Percentiles rank a stretch among this genome's conserved stretches.
Evolutionary conservation across 2,329 filamentous ascomycete genomes (phyloP).

Genomic region (Nemania diffusa): DNA sequence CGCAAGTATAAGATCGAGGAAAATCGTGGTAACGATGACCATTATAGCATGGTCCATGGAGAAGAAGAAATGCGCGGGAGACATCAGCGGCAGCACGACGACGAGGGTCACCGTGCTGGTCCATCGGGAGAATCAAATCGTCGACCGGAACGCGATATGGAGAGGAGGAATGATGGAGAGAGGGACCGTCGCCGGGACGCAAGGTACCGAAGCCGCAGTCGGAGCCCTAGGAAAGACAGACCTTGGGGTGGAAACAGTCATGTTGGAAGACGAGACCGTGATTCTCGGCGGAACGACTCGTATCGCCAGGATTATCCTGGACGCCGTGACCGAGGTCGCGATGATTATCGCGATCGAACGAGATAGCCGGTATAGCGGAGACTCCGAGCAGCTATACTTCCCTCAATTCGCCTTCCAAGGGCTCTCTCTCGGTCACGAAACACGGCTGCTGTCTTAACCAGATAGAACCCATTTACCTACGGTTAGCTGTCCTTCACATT

Average conservation of each 20-base stretch:
- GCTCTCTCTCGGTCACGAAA: not conserved
- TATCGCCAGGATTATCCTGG: slow-evolving; percentile 39
- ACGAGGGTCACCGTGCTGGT: slow-evolving; percentile 47
- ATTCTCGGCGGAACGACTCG: slow-evolving; percentile 40
- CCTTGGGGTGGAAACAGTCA: slow-evolving; percentile 36
- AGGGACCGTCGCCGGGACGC: slow-evolving; percentile 35
- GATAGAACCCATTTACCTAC: not conserved
- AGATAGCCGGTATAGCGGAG: slow-evolving; percentile 33
- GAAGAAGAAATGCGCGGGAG: slow-evolving; percentile 72
- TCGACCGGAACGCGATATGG: slow-evolving; percentile 17
- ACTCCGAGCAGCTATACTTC: not conserved
- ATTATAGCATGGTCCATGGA: slow-evolving; percentile 85
- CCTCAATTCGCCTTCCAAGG: not conserved
- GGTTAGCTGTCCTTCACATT: slow-evolving; percentile 10
- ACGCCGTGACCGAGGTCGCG: slow-evolving; percentile 40
- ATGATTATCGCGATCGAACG: slow-evolving; percentile 38
- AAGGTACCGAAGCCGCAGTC: slow-evolving; percentile 45
- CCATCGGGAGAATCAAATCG: slow-evolving; percentile 29
- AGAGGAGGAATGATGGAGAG: slow-evolving; percentile 40
- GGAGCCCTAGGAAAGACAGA: slow-evolving; percentile 47
- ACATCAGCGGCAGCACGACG: slow-evolving; percentile 55
- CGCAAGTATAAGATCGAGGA: slow-evolving; percentile 84
- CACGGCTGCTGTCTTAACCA: not conserved
- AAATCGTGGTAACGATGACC: slow-evolving; percentile 53
- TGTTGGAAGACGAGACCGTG: slow-evolving; percentile 36